Base-by-base conservation (phyloP, 371 early-diverging fungal genomes). In the Rhizomucor pusillus region DNA sequence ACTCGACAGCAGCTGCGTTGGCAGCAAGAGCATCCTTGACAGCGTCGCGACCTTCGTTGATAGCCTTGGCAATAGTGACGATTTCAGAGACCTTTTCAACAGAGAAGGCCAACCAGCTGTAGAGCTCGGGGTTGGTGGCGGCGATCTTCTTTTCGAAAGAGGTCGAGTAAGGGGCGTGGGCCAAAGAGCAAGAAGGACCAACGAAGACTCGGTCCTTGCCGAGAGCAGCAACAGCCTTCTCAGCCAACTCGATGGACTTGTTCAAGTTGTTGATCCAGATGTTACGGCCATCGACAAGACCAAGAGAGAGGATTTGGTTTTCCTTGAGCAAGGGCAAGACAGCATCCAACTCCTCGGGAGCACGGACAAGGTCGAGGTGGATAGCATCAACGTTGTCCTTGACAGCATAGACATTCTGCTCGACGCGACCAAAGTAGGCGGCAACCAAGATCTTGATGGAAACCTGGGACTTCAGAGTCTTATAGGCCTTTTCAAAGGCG, bases 271-370 rank as follows among this genome's bases (percentile, higher is more conserved):
- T 79, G 81, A 92, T 94, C 98, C 98, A 97, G 74, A 97, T 87
- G 85, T 97, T 97, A 66, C 98, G 91, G 47, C 98, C 98, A 73
- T 95, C 85, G 61, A 94, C 79, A 44, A 95, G 79, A 70, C 97
- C 97, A 50, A 92, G 81, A 20, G 95, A 95, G 43, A 96, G 77
- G 48, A 79, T 61, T 62, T 88, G 82, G 46, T 71, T 62, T 60
- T 68, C 65, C 24, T 66, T 60, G 47, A 81, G 67, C 36, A 87
- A 57, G 57, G 77, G 69, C 54, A 90, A 66, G 47, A 89, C 80
- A 33, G 71, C 57, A 57, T 91, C 89, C 39, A 96, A 75, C 61
- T 96, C 90, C 55, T 84, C 81, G 43, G 89, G 88, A 35, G 90
- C 92, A 57, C 94, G 90, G 47, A 95, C 89, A 19, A 94, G 82